Conservation (phyloP, 2,329 filamentous ascomycete species). For the Calonectria multiphialidica region DNA sequence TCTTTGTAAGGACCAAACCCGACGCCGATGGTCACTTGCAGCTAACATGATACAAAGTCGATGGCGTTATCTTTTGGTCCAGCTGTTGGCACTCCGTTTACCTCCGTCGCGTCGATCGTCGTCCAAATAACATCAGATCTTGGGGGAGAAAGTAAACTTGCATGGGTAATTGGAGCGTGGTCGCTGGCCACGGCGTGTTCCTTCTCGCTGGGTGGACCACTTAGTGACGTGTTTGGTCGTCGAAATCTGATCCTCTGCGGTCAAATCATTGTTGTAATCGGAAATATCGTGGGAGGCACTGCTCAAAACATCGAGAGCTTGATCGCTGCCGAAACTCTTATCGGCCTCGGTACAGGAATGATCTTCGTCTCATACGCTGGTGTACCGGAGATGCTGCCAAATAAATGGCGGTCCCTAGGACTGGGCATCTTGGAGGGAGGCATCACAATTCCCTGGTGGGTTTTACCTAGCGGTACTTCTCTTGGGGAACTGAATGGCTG, state of each 20-base stretch:
- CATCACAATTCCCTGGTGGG: neutral
- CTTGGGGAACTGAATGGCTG: neutral
- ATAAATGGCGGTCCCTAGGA: neutral
- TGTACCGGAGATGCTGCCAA: neutral
- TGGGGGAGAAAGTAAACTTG: neutral
- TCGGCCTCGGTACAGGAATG: neutral
- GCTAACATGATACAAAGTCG: neutral
- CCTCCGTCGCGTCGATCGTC: neutral
- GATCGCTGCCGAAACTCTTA: neutral
- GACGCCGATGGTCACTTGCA: neutral
- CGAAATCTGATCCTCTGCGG: neutral
- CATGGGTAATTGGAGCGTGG: neutral
- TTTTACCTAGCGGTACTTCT: no score
- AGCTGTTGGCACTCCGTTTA: neutral
- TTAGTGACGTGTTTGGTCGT: neutral
- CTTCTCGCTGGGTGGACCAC: neutral
- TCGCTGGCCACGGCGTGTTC: neutral
- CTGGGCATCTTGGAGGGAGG: neutral
- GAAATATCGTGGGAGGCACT: neutral
- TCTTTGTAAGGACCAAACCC: neutral
- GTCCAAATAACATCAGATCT: neutral
- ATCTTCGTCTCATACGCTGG: neutral
- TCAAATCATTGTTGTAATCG: neutral
- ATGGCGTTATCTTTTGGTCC: neutral
- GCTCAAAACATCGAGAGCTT: neutral